Evolutionary conservation across 192 early-diverging fungal genomes (phyloP), one percentile per base, ranked within the genome.

Genomic region (Backusella macrospora): DNA sequence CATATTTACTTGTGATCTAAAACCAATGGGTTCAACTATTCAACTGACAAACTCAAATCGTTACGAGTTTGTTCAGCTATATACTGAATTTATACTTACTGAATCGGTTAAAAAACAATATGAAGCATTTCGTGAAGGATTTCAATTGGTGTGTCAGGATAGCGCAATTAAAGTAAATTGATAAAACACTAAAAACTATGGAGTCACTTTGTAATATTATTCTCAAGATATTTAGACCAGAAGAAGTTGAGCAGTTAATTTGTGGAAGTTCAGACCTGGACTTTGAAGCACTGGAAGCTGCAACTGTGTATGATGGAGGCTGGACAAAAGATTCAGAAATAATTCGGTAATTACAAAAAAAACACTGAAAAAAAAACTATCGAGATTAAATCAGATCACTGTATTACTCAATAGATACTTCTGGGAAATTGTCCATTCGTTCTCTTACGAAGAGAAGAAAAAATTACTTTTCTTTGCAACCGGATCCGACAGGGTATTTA

Each of bases 381-480:
- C n/a, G n/a, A n/a, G n/a, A n/a, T n/a, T n/a, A n/a, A n/a, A n/a
- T n/a, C n/a, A n/a, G n/a, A n/a, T 72, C n/a, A 70, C 14, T 21
- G 34, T 46, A 68, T 47, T 10, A 14, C 45, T 49, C 16, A 43
- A 65, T 59, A 88, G 83, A 45, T 81, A 88, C 76, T 96, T 98
- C 75, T 98, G 96, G 96, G 85, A 90, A 49, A 91, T 93, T 21
- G 95, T 96, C 13, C 86, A 92, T 69, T 86, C 73, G n/a, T 93
- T 96, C 62, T 81, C 87, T 6, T 88, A 93, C 39, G 94, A 95
- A 63, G 88, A 94, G 73, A 92, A 95, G 86, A 94, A 93, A 74
- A 84, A 88, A 73, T 76, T 98, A n/a, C 80, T 97, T 14, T 93
- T 95, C 68, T 96, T 98, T 84, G 89, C 92, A 4, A 98, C 96